phyloP scores from a whole-genome alignment of 768 basidiomycete species.

The Omphalotus guepiniiformis region DNA sequence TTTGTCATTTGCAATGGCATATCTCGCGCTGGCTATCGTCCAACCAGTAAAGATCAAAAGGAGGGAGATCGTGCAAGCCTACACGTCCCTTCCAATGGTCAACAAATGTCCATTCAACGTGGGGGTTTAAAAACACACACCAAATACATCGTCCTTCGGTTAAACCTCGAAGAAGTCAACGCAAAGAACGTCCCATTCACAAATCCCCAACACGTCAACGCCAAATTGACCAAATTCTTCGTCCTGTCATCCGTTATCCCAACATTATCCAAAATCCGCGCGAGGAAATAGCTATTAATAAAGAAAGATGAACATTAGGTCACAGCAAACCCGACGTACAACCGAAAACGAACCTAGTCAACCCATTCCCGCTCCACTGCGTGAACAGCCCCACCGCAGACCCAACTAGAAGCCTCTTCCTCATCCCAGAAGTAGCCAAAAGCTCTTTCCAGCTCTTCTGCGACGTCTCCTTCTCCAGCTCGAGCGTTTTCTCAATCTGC shows the following conservation, averaged over 20 bases:
- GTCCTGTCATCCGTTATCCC: conserved; percentile 45
- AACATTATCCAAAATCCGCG: conserved; percentile 50
- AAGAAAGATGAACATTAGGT: not conserved
- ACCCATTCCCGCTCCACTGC: conserved; percentile 62
- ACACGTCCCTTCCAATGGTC: not conserved
- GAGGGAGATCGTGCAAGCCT: conserved; percentile 45
- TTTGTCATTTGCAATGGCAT: conserved; percentile 35
- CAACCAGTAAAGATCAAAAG: conserved; percentile 46
- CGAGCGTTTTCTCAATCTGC: conserved; percentile 52
- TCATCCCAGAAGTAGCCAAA: conserved; percentile 45
- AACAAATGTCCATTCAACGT: not conserved
- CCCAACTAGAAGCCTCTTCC: conserved; percentile 44
- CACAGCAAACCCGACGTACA: conserved; percentile 4
- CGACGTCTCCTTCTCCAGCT: conserved; percentile 44
- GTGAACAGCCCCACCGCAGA: conserved; percentile 52
- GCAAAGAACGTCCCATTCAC: conserved; percentile 50
- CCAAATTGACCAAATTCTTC: conserved; percentile 56
- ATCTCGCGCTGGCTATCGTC: conserved; percentile 51
- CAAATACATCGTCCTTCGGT: conserved; percentile 45
- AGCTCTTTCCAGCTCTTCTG: conserved; percentile 46
- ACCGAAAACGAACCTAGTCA: conserved; percentile 41
- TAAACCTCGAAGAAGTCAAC: conserved; percentile 42
- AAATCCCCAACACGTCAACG: conserved; percentile 50
- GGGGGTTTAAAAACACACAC: conserved; percentile 30
- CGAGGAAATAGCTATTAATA: conserved; percentile 43